Evolutionary conservation across 257 asterid species (phyloP), one percentile per base, ranked within the genome.

Genomic region (Thymus quinquecostatus): DNA sequence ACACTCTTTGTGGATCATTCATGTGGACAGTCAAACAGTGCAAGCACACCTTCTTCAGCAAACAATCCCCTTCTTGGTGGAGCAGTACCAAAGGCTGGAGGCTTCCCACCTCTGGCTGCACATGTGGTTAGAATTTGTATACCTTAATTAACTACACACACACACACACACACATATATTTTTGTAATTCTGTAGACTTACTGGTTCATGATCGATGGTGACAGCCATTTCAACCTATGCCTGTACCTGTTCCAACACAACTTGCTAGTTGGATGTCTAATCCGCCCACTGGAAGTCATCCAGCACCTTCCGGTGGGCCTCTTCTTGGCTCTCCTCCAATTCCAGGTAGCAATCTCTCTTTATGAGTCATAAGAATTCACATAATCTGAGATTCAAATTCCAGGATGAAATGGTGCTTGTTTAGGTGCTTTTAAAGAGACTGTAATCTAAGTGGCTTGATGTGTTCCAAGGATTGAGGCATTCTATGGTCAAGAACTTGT

Each of bases 201-300:
- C 49, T 72, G 45, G 28, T 47, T 1, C 7, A 9, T 62, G 27
- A 30, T 73, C 71, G 64, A 66, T 78, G 68, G 44, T 64, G 57
- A 49, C 84, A 86, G 91, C 87, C 97, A 30, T 94, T 89, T 63
- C 97, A 86, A 78, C 83, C 96, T 62, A 74, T 76, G 58, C 92
- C 86, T 53, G 66, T 89, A 34, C 86, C 96, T 5, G 88, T 87
- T 61, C 88, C 95, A 69, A 78, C 91, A 10, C 92, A 88, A 61
- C 91, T 94, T 48, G 99, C 99, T 73, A 96, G 96, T 75, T 91
- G 99, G 99, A 94, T 91, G 99, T 86, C 99, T 32, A 91, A 79
- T 68, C 85, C 87, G 51, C 89, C 98, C 21, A 49, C 91, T 27
- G 91, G 86, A 53, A 57, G 83, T 70, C 98, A 93, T 78, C 85